Evolutionary conservation across 176 grass and related monocot species (phyloP).

Genomic region (maize (Zea mays)): Zm-B73-REFERENCE-NAM-5.0 NC_050099.1:137830501-137831000

Average conservation of each 20-base stretch:
- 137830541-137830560: conserved; percentile 64
- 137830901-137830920: too few relatives aligned
- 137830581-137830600: neutral
- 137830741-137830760: neutral
- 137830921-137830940: too few relatives aligned
- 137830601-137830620: neutral
- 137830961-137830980: too few relatives aligned
- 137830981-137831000: too few relatives aligned
- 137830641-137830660: neutral
- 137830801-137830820: conserved; percentile 75
- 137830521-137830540: conserved; percentile 74
- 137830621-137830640: neutral
- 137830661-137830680: neutral
- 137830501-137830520: conserved; percentile 85
- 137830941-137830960: too few relatives aligned
- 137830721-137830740: conserved; percentile 6
- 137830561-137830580: neutral
- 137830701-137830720: neutral
- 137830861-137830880: neutral
- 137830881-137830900: neutral
- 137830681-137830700: neutral
- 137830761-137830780: neutral
- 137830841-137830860: conserved; percentile 15
- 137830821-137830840: conserved; percentile 39
- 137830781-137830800: conserved; percentile 49